phyloP scores from a whole-genome alignment of 164 flowering plant species.

The Chloranthus sessilifolius region DNA sequence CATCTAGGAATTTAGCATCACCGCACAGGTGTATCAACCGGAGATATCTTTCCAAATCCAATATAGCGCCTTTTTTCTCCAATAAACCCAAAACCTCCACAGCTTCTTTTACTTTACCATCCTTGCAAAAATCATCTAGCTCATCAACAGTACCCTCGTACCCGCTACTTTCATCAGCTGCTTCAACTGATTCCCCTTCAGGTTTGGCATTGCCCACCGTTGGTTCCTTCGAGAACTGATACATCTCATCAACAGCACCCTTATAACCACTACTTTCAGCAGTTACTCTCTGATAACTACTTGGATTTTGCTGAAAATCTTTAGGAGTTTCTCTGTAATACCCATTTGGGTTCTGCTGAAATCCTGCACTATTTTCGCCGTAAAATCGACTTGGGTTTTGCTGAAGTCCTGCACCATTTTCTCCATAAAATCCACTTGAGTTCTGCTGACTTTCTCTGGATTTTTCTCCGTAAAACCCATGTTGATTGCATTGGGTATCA shows the following conservation, averaged over 20 bases:
- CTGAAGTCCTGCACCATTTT: too few relatives aligned
- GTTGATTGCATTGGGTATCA: too few relatives aligned
- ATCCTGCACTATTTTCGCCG: conserved; percentile 4
- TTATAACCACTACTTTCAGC: conserved; percentile 8
- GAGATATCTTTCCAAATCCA: conserved; percentile 44
- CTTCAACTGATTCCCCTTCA: conserved; percentile 16
- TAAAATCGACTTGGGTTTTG: conserved; percentile 10
- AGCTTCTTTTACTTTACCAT: conserved; percentile 60
- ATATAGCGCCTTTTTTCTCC: conserved; percentile 25
- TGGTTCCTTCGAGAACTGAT: too few relatives aligned
- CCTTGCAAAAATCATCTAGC: conserved; percentile 46
- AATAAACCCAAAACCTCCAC: conserved; percentile 45
- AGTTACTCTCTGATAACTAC: conserved; percentile 5
- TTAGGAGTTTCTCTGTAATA: background rate
- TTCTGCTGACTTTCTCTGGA: too few relatives aligned
- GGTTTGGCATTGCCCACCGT: background rate
- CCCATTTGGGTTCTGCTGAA: conserved; percentile 3
- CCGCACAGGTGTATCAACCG: conserved; percentile 54
- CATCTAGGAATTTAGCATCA: conserved; percentile 40
- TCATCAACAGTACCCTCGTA: conserved; percentile 41
- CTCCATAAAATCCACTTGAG: too few relatives aligned
- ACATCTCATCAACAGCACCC: background rate
- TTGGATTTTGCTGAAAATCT: conserved; percentile 17
- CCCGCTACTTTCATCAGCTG: conserved; percentile 17
- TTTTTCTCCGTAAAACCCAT: too few relatives aligned